Conservation (phyloP, 495 filamentous ascomycete species). For the Penicillium cinerascens region DNA sequence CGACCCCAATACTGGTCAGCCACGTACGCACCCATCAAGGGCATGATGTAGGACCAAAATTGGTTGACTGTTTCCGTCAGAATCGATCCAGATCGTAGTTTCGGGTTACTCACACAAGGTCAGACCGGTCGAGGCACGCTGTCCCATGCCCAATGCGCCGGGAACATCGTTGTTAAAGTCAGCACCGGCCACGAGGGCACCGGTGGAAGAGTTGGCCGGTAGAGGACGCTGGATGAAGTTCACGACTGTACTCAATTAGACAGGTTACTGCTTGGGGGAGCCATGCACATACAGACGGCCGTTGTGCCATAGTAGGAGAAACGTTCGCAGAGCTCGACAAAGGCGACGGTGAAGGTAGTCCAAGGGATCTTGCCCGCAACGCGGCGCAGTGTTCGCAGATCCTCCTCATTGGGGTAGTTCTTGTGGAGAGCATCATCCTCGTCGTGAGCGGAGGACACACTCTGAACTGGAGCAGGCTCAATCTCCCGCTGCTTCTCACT, state of each 20-base stretch:
- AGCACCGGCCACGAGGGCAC: constrained; percentile 38
- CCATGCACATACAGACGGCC: constrained; percentile 58
- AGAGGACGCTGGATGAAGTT: constrained; percentile 70
- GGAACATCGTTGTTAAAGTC: constrained; percentile 45
- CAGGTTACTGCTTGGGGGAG: background rate
- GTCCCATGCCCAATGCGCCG: constrained; percentile 66
- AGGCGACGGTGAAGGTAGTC: constrained; percentile 64
- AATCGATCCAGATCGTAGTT: background rate
- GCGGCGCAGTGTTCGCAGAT: constrained; percentile 58
- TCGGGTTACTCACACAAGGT: constrained; percentile 39
- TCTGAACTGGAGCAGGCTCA: constrained; percentile 4
- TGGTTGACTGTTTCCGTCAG: constrained; percentile 53
- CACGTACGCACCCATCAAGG: constrained; percentile 64
- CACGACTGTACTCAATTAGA: constrained; percentile 32
- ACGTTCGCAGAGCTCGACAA: constrained; percentile 39
- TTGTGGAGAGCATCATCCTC: constrained; percentile 18
- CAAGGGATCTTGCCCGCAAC: constrained; percentile 63
- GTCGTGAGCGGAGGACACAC: background rate
- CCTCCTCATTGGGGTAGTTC: constrained; percentile 52
- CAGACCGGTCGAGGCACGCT: constrained; percentile 60
- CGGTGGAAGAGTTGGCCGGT: constrained; percentile 56
- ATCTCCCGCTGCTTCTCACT: constrained; percentile 17
- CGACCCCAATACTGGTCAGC: constrained; percentile 58
- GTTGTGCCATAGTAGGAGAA: constrained; percentile 64
- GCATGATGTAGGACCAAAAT: constrained; percentile 74